Base-by-base conservation (phyloP, 1,284 basidiomycete genomes). In the Tilletia walkeri region DNA sequence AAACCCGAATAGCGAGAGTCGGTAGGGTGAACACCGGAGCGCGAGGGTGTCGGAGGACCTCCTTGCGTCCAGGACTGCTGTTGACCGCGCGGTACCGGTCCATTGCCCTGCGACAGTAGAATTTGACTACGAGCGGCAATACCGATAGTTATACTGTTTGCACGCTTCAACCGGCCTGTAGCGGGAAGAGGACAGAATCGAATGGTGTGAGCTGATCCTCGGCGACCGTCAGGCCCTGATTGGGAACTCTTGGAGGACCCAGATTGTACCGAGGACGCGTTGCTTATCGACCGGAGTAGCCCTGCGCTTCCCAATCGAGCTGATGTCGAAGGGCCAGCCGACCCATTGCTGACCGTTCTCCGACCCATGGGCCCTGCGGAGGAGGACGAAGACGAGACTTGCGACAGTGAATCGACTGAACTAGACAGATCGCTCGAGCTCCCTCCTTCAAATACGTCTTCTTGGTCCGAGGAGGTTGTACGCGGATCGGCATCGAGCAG, bases 61-160 rank as follows among this genome's bases (percentile, higher is more conserved):
- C 59, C 34, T 14, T 74, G 72, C 2, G 73, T 71, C 20, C 63
- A 66, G 24, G 63, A 67, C 2, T 69, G 49, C 63, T 38, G 14
- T 7, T 67, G 54, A 7, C 53, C 48, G 3, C 30, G 53, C 34
- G 67, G 67, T 16, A 49, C 45, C 6, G 63, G 73, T 50, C 73
- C 73, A 0, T 75, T 70, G 48, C 80, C 80, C 56, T 81, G 80
- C 3, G 78, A 80, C 7, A 73, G 75, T n/a, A 81, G 69, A 9
- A 81, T 69, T 16, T 81, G 80, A n/a, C 74, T 73, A 16, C 80
- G 75, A 36, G 80, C 78, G 10, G 78, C 80, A 4, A 81, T 77
- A 34, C 80, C 80, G 59, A 81, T 81, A 38, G 78, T 80, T 72
- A 81, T 80, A 12, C 79, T 80, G 48, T 80, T 81, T 67, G 80